A percentile compares a stretch with the other conserved stretches of the same genome.
Evolutionary conservation across 345 rosid species (phyloP).

Genomic region (Atalantia buxifolia): DNA sequence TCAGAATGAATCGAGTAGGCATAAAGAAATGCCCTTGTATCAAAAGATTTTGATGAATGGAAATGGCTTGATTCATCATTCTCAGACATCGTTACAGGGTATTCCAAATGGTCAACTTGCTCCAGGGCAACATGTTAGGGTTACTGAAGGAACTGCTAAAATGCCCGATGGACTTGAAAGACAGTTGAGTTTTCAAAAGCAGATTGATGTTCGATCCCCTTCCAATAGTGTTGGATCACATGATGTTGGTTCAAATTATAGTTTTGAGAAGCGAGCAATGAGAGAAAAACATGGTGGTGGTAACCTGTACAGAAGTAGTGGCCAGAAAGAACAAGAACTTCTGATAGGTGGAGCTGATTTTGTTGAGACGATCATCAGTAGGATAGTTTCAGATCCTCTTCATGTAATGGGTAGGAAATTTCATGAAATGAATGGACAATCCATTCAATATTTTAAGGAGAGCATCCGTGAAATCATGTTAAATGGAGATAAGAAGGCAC

Average conservation of each 20-base stretch:
- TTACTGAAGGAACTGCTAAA: slow-evolving; percentile 52
- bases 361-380: slow-evolving; percentile 59
- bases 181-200: slow-evolving; percentile 69
- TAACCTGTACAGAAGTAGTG: slow-evolving; percentile 53
- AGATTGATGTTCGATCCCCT: slow-evolving; percentile 57
- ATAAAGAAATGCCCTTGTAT: slow-evolving; percentile 61
- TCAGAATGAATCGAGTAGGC: slow-evolving; percentile 61
- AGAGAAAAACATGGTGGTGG: slow-evolving; percentile 55
- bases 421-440: slow-evolving; percentile 72
- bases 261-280: slow-evolving; percentile 54
- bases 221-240: slow-evolving; percentile 64
- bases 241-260: slow-evolving; percentile 55
- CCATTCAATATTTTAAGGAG: slow-evolving; percentile 62
- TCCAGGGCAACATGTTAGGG: slow-evolving; percentile 39
- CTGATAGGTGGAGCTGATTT: slow-evolving; percentile 66
- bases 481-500: slow-evolving; percentile 55
- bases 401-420: slow-evolving; percentile 72
- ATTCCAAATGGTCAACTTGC: slow-evolving; percentile 42
- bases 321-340: slow-evolving; percentile 53
- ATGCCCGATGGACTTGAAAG: slow-evolving; percentile 53
- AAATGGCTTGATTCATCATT: slow-evolving; percentile 49
- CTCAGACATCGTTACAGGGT: slow-evolving; percentile 48
- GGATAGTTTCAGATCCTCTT: slow-evolving; percentile 72
- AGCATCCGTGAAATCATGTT: slow-evolving; percentile 68
- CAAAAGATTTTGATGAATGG: slow-evolving; percentile 66